Percentiles rank a stretch among this genome's conserved stretches.
Conservation (phyloP, 23 red algal genomes). For the Gracilariopsis chorda region DNA sequence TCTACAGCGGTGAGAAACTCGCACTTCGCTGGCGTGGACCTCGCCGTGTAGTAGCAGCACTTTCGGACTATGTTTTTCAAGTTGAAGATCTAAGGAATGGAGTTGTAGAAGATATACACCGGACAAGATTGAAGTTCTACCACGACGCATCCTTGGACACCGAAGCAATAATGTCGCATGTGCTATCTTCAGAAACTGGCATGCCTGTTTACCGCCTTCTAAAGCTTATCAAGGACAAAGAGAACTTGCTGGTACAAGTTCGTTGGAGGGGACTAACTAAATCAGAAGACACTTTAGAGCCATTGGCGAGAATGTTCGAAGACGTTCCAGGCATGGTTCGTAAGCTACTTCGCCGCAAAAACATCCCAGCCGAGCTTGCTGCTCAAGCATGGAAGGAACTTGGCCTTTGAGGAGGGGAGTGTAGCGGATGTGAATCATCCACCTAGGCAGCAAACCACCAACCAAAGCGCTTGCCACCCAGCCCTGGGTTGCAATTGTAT, state of each 20-base stretch:
- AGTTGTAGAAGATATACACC: background rate
- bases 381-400: too few relatives aligned
- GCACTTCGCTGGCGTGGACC: background rate
- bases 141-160: background rate
- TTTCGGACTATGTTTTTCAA: background rate
- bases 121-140: background rate
- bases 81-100: background rate
- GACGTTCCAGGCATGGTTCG: background rate
- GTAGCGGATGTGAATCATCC: too few relatives aligned
- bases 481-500: too few relatives aligned
- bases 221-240: background rate
- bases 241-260: background rate
- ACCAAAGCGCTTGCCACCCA: too few relatives aligned
- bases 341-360: background rate
- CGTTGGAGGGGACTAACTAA: background rate
- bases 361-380: too few relatives aligned
- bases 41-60: background rate
- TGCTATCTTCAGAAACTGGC: background rate
- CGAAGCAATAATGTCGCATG: background rate
- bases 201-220: background rate
- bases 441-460: too few relatives aligned
- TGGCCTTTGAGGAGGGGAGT: too few relatives aligned
- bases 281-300: background rate
- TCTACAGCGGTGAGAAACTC: background rate
- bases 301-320: background rate